These are phyloP conservation scores for Coemansia sp. DNA, from an alignment of 192 early-diverging fungal genomes.

Conservation along the genomic window DNA sequence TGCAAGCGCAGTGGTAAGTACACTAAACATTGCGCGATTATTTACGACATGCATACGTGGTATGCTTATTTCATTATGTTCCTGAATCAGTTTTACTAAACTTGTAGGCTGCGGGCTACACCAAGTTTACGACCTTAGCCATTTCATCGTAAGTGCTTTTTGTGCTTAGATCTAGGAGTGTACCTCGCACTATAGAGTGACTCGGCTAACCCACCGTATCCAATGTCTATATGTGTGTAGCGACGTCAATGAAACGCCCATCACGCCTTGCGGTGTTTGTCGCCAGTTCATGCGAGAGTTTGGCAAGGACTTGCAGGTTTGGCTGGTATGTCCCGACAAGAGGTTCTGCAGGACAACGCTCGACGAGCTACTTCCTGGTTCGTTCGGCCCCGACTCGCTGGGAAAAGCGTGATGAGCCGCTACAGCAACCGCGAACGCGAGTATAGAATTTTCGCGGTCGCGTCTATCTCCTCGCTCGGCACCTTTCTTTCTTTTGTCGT, in stretches of 20 bases:
- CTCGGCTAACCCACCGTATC: background rate
- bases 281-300: constrained; percentile 84
- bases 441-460: background rate
- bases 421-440: background rate
- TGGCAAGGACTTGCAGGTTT: constrained; percentile 65
- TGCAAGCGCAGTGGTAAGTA: constrained; percentile 80
- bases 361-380: constrained; percentile 64
- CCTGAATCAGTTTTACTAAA: background rate
- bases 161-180: background rate
- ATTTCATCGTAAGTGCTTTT: constrained; percentile 66
- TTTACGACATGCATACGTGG: background rate
- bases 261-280: constrained; percentile 69
- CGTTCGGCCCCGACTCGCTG: constrained; percentile 71
- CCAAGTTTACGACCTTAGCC: constrained; percentile 71
- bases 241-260: constrained; percentile 53
- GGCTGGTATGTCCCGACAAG: constrained; percentile 61
- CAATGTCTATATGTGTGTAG: constrained; percentile 12
- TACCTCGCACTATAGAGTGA: background rate
- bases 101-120: constrained; percentile 72
- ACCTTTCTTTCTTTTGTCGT: background rate
- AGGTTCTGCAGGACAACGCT: constrained; percentile 56
- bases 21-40: background rate
- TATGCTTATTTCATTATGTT: background rate
- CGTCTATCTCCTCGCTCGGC: background rate
- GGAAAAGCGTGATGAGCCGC: constrained; percentile 13